Evolutionary conservation across 1,284 basidiomycete genomes (phyloP), one percentile per base, ranked within the genome.

Genomic region (Leccinum brunneo-olivaceum): DNA sequence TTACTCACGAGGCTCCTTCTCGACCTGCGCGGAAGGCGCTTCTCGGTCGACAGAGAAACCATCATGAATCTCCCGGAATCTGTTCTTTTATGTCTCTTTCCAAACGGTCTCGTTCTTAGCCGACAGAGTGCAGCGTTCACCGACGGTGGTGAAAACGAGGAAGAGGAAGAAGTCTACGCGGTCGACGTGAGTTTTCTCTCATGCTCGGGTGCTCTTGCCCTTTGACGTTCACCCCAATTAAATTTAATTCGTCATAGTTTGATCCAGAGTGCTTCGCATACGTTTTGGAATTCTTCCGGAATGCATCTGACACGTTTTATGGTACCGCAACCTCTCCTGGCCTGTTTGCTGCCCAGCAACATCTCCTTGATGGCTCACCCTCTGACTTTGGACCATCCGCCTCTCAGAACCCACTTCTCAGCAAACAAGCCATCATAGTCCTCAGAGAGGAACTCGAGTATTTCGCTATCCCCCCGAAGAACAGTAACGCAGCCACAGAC

Each of bases 11-110:
- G 90, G 50, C 77, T 98, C 53, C 80, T 90, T 45, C 83, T 99
- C 55, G 95, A 98, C 67, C 74, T 99, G 39, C 83, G 95, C 51
- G 93, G 93, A 48, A 77, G 73, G 53, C 83, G 92, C 54, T 96
- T 98, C 70, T 84, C 89, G 46, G 92, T 99, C 45, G 96, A 98
- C 70, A 79, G 96, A 55, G 95, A 98, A 69, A 93, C 90, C 24
- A 87, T 99, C 64, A 97, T 98, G 93, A 93, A 95, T 64, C 73
- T 99, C 24, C 95, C 95, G 7, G 95, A 99, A 76, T 93, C 89
- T 20, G 91, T 99, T 36, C 72, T 99, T 47, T 74, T 99, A 38
- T 98, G 95, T 64, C 75, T 98, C 44, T 98, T 98, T 62, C 95
- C 95, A 11, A 98, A 98, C 60, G 95, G 96, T 9, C 81, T 98